A percentile compares a stretch with the other conserved stretches of the same genome.
These are phyloP conservation scores for Pelargonium australe DNA, from an alignment of 441 rosid genomes.

Conservation along the genomic window DNA sequence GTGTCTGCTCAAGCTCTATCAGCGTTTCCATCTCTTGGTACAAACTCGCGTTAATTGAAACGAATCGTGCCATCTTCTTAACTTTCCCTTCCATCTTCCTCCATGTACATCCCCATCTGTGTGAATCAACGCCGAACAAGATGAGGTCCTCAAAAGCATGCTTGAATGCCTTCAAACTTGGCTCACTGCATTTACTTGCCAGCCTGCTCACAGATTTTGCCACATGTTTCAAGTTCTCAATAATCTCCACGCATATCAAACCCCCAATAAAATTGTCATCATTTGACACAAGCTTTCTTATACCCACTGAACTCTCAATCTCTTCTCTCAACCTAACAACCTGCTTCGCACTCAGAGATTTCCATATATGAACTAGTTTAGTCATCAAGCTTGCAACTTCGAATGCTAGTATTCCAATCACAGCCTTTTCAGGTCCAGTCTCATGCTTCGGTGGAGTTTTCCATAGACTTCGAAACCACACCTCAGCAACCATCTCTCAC, in stretches of 20 bases:
- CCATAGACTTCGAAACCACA: slow-evolving; percentile 86
- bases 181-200: slow-evolving; percentile 61
- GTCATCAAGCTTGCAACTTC: slow-evolving; percentile 88
- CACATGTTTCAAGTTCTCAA: slow-evolving; percentile 52
- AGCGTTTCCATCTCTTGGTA: slow-evolving; percentile 92
- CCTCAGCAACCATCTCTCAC: slow-evolving; percentile 70
- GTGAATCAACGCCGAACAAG: slow-evolving; percentile 52
- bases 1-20: slow-evolving; percentile 67
- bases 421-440: slow-evolving; percentile 41
- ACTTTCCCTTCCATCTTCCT: slow-evolving; percentile 84
- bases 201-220: slow-evolving; percentile 71
- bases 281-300: slow-evolving; percentile 76
- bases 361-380: slow-evolving; percentile 81
- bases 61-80: slow-evolving; percentile 86
- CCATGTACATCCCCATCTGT: slow-evolving; percentile 54
- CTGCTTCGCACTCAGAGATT: slow-evolving; percentile 73
- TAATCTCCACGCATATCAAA: slow-evolving; percentile 60
- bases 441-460: slow-evolving; percentile 56
- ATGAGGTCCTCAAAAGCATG: slow-evolving; percentile 47
- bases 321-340: slow-evolving; percentile 66
- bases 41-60: slow-evolving; percentile 59
- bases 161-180: slow-evolving; percentile 55
- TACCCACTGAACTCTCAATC: slow-evolving; percentile 54
- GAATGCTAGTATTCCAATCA: slow-evolving; percentile 74
- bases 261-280: slow-evolving; percentile 57